Conservation (phyloP, 2,329 filamentous ascomycete species). For the Thielaviopsis cerberus region DNA sequence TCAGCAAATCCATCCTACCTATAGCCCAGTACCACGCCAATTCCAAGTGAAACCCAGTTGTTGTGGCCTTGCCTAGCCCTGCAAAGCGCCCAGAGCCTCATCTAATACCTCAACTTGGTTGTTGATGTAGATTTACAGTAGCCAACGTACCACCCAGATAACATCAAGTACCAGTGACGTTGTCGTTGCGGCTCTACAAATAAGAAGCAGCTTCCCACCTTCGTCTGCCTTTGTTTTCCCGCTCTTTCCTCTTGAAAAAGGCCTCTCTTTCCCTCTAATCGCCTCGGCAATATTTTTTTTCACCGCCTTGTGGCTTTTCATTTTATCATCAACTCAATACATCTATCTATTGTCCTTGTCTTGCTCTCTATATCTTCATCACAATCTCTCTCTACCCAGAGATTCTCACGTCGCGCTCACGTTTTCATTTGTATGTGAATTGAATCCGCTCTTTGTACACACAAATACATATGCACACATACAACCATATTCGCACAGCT, state of each 20-base stretch:
- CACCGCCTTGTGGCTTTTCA: neutral
- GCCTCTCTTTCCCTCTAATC: neutral
- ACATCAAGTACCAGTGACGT: too few relatives aligned
- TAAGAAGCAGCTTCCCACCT: neutral
- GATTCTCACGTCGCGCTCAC: neutral
- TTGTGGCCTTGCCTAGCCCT: neutral
- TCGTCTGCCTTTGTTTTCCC: neutral
- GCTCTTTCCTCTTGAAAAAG: neutral
- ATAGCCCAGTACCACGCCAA: neutral
- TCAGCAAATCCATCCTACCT: neutral
- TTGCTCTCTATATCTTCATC: neutral
- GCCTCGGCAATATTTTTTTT: neutral
- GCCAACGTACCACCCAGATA: too few relatives aligned
- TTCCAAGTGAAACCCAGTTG: neutral
- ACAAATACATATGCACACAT: neutral
- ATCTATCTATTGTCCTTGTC: slow-evolving; percentile 13
- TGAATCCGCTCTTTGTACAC: neutral
- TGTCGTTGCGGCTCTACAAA: slow-evolving; percentile 3
- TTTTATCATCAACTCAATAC: slow-evolving; percentile 11
- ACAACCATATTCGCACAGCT: too few relatives aligned
- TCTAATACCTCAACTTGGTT: too few relatives aligned
- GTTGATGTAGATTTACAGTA: too few relatives aligned
- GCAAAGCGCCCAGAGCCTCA: too few relatives aligned
- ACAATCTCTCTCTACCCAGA: slow-evolving; percentile 3
- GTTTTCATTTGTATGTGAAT: slow-evolving; percentile 1